Base-by-base conservation (phyloP, 1,139 yeast species). In the Yamadazyma diospyri region DNA sequence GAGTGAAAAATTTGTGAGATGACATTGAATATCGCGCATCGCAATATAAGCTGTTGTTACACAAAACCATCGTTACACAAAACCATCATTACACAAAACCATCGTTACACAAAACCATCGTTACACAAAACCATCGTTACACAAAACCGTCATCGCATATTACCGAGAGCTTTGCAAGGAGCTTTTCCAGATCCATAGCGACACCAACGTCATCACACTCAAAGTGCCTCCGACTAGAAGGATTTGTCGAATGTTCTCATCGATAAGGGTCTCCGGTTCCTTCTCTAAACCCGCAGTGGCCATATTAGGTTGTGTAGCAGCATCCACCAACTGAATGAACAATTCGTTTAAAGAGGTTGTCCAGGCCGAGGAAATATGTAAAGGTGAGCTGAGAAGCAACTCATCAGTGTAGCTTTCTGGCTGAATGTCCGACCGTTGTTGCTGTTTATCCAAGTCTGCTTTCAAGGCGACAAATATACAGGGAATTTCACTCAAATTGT, bases 371-470 rank as follows among this genome's bases (percentile, higher is more conserved):
- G 95, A 85, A 1, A 88, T 85, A 52, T 92, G 97, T 42, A 92
- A 59, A 2, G 94, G 92, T 1, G 88, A 78, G 23, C 61, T 60
- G 32, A 84, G 55, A 32, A 70, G 72, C 3, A 83, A 53, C 16
- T 73, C 72, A 23, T 87, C 66, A 0, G 96, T 81, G 50, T 82
- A 88, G 27, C 76, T 82, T 48, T 92, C 97, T 0, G 98, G 98
- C 50, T 87, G 96, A 5, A 73, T 64, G 36, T 78, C 86, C 20
- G 84, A 78, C 20, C 98, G 57, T 51, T 92, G 98, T 48, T 89
- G 97, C 51, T 89, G 97, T 45, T 94, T 80, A 55, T 92, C 98
- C 28, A 88, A 65, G 56, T 92, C 98, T 0, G 98, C 97, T 51
- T 92, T 92, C 18, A 88, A 62, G 0, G 96, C 98, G 1, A 88